Conservation (phyloP, 2,329 filamentous ascomycete species). For the Colletotrichum nymphaeae region DNA sequence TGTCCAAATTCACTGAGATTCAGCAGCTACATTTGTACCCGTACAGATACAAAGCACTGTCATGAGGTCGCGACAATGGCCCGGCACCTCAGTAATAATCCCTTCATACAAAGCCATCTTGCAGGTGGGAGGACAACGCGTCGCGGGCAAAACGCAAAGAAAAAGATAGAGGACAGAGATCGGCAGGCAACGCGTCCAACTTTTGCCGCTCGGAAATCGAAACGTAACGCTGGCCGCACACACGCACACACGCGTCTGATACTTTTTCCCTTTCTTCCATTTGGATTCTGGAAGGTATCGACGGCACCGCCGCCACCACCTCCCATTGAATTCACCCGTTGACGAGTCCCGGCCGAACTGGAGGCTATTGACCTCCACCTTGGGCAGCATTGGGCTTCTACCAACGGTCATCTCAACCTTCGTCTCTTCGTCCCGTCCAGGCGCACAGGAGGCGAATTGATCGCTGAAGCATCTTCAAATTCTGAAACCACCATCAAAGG, state of each 20-base stretch:
- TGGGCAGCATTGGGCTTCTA: conserved; percentile 33
- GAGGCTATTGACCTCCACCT: conserved; percentile 28
- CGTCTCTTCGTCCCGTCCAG: conserved; percentile 24
- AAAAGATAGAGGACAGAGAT: not conserved
- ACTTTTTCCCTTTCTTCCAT: conserved; percentile 3
- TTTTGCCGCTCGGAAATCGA: not conserved
- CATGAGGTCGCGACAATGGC: conserved; percentile 5
- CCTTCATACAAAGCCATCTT: not conserved
- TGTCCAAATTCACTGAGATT: not conserved
- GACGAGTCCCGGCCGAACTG: conserved; percentile 19
- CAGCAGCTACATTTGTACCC: not conserved
- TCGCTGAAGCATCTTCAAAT: conserved; percentile 19
- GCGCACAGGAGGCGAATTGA: conserved; percentile 11
- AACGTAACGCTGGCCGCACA: not conserved
- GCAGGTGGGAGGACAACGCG: not conserved
- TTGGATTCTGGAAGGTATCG: conserved; percentile 29
- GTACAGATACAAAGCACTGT: not conserved
- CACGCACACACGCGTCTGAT: not conserved
- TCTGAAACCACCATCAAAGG: conserved; percentile 35
- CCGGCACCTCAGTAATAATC: not conserved
- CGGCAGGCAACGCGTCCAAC: conserved; percentile 5
- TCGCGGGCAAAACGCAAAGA: not conserved
- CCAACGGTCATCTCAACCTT: conserved; percentile 21
- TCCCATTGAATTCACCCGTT: not conserved
- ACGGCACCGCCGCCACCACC: conserved; percentile 2